Evolutionary conservation across 371 early-diverging fungal genomes (phyloP).

Genomic region (Massospora cicadina): DNA sequence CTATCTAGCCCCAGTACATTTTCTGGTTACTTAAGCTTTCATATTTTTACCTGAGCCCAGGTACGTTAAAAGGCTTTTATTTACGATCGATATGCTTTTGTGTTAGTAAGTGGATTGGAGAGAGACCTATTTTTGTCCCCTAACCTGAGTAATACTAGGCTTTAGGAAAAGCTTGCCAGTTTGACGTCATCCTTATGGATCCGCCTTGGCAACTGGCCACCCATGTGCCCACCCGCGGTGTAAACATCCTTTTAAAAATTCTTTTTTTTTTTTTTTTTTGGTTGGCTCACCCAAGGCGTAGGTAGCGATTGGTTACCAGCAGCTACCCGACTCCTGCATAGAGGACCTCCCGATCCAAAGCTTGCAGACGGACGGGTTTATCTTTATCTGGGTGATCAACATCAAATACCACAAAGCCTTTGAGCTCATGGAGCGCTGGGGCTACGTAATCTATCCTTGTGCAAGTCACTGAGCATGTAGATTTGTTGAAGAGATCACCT

Average conservation of each 20-base stretch:
- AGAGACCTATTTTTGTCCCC: too few species aligned
- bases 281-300: too few species aligned
- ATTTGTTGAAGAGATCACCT: conserved; percentile 84
- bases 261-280: neutral
- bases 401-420: conserved; percentile 87
- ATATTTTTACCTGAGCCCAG: too few species aligned
- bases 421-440: conserved; percentile 84
- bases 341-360: conserved; percentile 74
- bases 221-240: conserved; percentile 82
- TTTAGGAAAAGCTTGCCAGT: conserved; percentile 26
- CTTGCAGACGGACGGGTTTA: conserved; percentile 69
- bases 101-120: too few species aligned
- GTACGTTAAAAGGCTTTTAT: too few species aligned
- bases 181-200: conserved; percentile 84
- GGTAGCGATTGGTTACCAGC: conserved; percentile 85
- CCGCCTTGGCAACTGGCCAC: conserved; percentile 96
- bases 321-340: conserved; percentile 78
- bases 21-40: too few species aligned
- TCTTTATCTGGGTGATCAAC: conserved; percentile 94
- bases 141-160: conserved; percentile 36
- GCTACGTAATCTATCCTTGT: conserved; percentile 31
- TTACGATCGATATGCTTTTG: too few species aligned
- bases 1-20: too few species aligned
- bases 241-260: conserved; percentile 12
- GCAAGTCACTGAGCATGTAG: conserved; percentile 15